Evolutionary conservation across 345 rosid genomes (phyloP), one percentile per base, ranked within the genome.

Genomic region (Crucihimalaya himalaica): DNA sequence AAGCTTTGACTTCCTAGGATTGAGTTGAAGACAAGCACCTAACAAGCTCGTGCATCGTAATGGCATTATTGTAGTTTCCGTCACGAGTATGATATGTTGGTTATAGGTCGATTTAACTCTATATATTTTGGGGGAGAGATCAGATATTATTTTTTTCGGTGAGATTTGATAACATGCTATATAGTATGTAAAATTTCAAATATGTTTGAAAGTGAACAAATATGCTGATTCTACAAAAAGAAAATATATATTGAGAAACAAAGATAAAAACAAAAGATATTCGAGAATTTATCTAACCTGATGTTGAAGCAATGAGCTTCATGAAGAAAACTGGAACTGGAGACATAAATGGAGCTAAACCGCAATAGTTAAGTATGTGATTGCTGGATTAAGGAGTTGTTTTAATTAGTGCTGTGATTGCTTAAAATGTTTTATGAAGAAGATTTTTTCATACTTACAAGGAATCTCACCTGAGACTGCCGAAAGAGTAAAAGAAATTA

Each of bases 41-140:
- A 37, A 37, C 50, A 14, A 43, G 14, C 32, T 23, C 20, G 66
- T 58, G 19, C 23, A 43, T 35, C 12, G 19, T 43, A 55, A 32
- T 56, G 63, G 56, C 55, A 28, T 43, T 57, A 31, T 57, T 55
- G 63, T 42, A 54, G 21, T 21, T 47, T 58, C 8, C 23, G 61
- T 71, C 29, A 48, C 10, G 35, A 11, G 29, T 60, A 29, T 50
- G 68, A 63, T 51, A 18, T 13, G 60, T 50, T 60, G 34, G 76
- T 51, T 72, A 62, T 52, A 63, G 10, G 69, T 72, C 76, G 53
- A 71, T 72, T 52, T 62, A 51, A 62, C 43, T 72, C 62, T 29
- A 37, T 29, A 27, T 50, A 50, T 51, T 71, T 72, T 27, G 11
- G 62, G 60, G 9, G 52, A 46, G 48, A 58, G 27, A 58, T 46